phyloP scores from a whole-genome alignment of 768 basidiomycete species.

The Macrolepiota fuliginosa region DNA sequence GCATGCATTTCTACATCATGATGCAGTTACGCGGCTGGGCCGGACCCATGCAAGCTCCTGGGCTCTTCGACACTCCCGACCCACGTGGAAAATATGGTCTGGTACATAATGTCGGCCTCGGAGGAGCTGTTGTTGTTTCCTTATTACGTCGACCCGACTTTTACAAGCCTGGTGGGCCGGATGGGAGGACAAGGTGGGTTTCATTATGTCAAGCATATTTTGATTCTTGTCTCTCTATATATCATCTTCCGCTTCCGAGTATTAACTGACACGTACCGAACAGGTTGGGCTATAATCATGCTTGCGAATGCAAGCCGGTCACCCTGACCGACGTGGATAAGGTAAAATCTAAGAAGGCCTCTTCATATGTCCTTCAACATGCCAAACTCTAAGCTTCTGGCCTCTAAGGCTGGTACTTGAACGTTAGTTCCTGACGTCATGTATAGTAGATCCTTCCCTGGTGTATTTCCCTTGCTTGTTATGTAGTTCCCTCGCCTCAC shows the following conservation, averaged over 20 bases:
- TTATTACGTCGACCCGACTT: slow-evolving; percentile 78
- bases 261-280: neutral
- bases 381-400: slow-evolving; percentile 38
- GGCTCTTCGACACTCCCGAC: slow-evolving; percentile 60
- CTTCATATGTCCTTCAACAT: slow-evolving; percentile 43
- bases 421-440: no score
- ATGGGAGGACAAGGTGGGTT: slow-evolving; percentile 62
- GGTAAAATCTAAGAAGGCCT: slow-evolving; percentile 68
- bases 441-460: no score
- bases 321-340: slow-evolving; percentile 67
- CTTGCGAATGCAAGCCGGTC: slow-evolving; percentile 58
- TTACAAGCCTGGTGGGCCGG: slow-evolving; percentile 59
- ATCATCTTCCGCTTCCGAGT: neutral
- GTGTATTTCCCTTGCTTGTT: neutral
- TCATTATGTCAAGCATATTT: neutral
- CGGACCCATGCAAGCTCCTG: slow-evolving; percentile 80
- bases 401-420: neutral
- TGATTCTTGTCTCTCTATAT: neutral
- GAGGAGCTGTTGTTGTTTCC: slow-evolving; percentile 76
- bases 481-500: neutral
- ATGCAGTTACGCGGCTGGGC: slow-evolving; percentile 84
- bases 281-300: slow-evolving; percentile 83
- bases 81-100: slow-evolving; percentile 76
- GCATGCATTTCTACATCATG: slow-evolving; percentile 86
- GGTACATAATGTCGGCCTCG: slow-evolving; percentile 82